A percentile compares a stretch with the other conserved stretches of the same genome.
These are phyloP conservation scores for Leccinum subgranulosum DNA, from an alignment of 768 basidiomycete genomes.

Conservation along the genomic window DNA sequence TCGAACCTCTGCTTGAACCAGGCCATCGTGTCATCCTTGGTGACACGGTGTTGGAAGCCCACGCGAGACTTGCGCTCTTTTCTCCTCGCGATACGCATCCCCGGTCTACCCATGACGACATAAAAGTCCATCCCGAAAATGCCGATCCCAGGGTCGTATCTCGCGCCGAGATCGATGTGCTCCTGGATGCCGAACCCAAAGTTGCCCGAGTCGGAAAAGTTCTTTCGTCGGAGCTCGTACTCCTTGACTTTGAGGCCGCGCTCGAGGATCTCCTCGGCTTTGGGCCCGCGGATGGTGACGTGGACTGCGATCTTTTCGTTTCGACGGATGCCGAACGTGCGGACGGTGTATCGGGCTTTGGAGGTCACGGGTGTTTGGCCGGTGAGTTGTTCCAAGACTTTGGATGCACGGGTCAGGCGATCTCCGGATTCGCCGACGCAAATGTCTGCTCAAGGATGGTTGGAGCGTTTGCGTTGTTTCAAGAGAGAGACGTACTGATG, in stretches of 20 bases:
- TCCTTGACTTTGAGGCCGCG: conserved; percentile 99
- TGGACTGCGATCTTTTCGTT: conserved; percentile 99
- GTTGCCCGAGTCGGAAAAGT: conserved; percentile 99
- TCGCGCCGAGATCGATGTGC: conserved; percentile 98
- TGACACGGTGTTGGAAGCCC: conserved; percentile 86
- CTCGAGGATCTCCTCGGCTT: conserved; percentile 99
- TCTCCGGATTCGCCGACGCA: conserved; percentile 99
- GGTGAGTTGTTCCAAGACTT: conserved; percentile 98
- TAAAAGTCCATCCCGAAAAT: conserved; percentile 99
- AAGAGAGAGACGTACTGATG: conserved; percentile 75
- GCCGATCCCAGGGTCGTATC: conserved; percentile 98
- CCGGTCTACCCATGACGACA: conserved; percentile 96
- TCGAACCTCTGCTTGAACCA: conserved; percentile 99
- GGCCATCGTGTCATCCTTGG: conserved; percentile 93
- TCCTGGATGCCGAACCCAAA: conserved; percentile 99
- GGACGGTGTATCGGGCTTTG: conserved; percentile 99
- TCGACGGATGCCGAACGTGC: conserved; percentile 97
- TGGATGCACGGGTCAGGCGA: conserved; percentile 97
- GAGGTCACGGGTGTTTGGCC: conserved; percentile 99
- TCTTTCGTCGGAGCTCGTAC: conserved; percentile 95
- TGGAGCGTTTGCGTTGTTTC: neutral
- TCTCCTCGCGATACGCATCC: conserved; percentile 85
- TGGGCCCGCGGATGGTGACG: conserved; percentile 98
- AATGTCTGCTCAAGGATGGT: conserved; percentile 64
- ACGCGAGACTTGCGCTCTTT: conserved; percentile 85